phyloP scores from a whole-genome alignment of 805 yeast genomes.

The Starmerella apis region DNA sequence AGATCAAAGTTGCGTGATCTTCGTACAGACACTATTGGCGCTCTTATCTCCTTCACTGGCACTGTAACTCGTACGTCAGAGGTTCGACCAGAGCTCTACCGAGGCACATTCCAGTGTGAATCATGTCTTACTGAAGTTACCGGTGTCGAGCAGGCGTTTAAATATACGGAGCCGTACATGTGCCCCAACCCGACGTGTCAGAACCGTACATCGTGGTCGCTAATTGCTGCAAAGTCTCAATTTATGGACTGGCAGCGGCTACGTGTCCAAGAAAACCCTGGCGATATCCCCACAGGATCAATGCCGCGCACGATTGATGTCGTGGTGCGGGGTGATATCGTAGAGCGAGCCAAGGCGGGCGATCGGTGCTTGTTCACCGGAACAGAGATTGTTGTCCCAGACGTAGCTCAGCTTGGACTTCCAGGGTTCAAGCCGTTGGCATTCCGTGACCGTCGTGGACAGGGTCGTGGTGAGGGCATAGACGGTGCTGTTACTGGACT shows the following conservation, averaged over 20 bases:
- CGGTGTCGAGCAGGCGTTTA: slow-evolving; percentile 85
- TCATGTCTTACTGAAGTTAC: slow-evolving; percentile 74
- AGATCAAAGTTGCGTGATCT: slow-evolving; percentile 80
- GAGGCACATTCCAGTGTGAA: slow-evolving; percentile 82
- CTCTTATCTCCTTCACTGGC: slow-evolving; percentile 74
- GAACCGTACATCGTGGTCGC: slow-evolving; percentile 75
- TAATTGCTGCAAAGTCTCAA: slow-evolving; percentile 71
- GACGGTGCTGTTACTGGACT: slow-evolving; percentile 83
- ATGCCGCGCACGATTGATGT: slow-evolving; percentile 97
- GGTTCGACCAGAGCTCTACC: slow-evolving; percentile 86
- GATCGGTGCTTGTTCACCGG: slow-evolving; percentile 92
- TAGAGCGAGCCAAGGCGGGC: slow-evolving; percentile 94
- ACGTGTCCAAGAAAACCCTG: slow-evolving; percentile 91
- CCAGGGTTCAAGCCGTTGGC: slow-evolving; percentile 91
- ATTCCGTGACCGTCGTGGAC: slow-evolving; percentile 52
- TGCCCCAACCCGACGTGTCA: slow-evolving; percentile 84
- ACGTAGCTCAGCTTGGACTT: slow-evolving; percentile 80
- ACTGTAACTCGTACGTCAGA: slow-evolving; percentile 94
- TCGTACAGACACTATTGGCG: slow-evolving; percentile 79
- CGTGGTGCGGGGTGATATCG: slow-evolving; percentile 83
- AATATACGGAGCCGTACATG: slow-evolving; percentile 86
- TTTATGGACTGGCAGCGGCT: slow-evolving; percentile 96
- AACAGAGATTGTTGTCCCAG: slow-evolving; percentile 89
- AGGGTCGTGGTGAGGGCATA: slow-evolving; percentile 54
- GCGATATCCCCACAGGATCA: slow-evolving; percentile 93